These are phyloP conservation scores for Discostella stelligera DNA, from an alignment of 352 stramenopile genomes.

Conservation along the genomic window DNA sequence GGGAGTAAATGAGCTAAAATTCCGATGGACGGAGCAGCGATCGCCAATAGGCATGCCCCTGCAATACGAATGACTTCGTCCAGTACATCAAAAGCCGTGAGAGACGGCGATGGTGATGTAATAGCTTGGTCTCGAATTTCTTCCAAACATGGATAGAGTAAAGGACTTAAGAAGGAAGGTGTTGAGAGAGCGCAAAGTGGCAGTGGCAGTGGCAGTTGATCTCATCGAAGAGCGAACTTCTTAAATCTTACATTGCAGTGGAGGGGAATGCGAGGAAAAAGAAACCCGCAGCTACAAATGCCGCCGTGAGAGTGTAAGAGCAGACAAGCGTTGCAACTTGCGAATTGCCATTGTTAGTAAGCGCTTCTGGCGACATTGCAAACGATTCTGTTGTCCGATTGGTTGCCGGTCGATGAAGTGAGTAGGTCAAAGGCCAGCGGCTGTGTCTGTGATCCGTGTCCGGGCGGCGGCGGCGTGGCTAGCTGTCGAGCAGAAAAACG, in stretches of 20 bases:
- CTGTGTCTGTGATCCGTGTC: too few species aligned
- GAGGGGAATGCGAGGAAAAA: constrained; percentile 17
- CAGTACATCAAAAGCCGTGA: constrained; percentile 14
- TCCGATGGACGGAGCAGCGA: constrained; percentile 33
- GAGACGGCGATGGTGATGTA: constrained; percentile 6
- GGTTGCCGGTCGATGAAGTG: too few species aligned
- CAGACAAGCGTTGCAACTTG: constrained; percentile 9
- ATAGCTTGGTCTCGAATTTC: constrained; percentile 31
- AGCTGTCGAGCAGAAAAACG: too few species aligned
- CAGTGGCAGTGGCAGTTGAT: background rate
- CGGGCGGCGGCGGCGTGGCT: too few species aligned
- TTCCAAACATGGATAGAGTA: constrained; percentile 43
- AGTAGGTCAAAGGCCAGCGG: too few species aligned
- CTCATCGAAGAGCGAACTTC: background rate
- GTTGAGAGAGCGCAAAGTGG: background rate
- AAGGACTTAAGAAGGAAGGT: constrained; percentile 7
- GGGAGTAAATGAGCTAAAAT: constrained; percentile 35
- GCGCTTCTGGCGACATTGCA: background rate
- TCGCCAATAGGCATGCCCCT: constrained; percentile 37
- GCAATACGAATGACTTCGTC: constrained; percentile 33
- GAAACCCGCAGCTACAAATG: constrained; percentile 16
- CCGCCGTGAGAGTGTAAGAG: constrained; percentile 2
- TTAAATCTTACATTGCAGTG: constrained; percentile 7
- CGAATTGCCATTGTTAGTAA: constrained; percentile 3
- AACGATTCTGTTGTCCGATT: background rate